These are phyloP conservation scores for Candida yuanshanica DNA, from an alignment of 805 yeast genomes.

Conservation along the genomic window DNA sequence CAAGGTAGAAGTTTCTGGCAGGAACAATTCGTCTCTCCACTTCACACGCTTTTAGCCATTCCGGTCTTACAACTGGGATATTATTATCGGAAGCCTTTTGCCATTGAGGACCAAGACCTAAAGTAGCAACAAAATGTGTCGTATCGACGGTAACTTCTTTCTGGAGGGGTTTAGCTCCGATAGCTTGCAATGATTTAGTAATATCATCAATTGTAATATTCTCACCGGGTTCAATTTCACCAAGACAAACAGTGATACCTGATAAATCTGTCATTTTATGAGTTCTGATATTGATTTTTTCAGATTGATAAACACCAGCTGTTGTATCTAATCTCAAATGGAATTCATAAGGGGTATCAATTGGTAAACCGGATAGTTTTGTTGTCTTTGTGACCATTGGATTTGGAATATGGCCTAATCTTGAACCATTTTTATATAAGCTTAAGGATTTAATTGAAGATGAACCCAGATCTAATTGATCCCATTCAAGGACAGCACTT, in stretches of 20 bases:
- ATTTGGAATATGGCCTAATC: conserved; percentile 78
- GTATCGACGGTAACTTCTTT: conserved; percentile 77
- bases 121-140: conserved; percentile 84
- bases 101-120: conserved; percentile 66
- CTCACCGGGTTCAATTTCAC: conserved; percentile 58
- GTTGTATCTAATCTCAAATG: conserved; percentile 80
- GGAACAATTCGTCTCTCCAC: conserved; percentile 86
- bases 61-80: conserved; percentile 92
- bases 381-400: conserved; percentile 76
- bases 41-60: conserved; percentile 95
- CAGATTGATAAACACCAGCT: conserved; percentile 78
- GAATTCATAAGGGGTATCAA: conserved; percentile 76
- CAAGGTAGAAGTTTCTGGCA: conserved; percentile 78
- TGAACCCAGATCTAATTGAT: conserved; percentile 74
- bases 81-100: conserved; percentile 77
- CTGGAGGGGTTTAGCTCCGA: conserved; percentile 82
- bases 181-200: conserved; percentile 51
- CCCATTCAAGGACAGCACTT: conserved; percentile 94
- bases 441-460: conserved; percentile 71
- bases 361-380: conserved; percentile 85
- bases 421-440: conserved; percentile 62
- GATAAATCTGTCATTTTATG: conserved; percentile 94
- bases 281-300: conserved; percentile 64
- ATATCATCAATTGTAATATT: conserved; percentile 49
- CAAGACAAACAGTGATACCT: conserved; percentile 88